phyloP scores from a whole-genome alignment of 225 moss, liverwort and hornwort species.

The Polytrichum commune region DNA sequence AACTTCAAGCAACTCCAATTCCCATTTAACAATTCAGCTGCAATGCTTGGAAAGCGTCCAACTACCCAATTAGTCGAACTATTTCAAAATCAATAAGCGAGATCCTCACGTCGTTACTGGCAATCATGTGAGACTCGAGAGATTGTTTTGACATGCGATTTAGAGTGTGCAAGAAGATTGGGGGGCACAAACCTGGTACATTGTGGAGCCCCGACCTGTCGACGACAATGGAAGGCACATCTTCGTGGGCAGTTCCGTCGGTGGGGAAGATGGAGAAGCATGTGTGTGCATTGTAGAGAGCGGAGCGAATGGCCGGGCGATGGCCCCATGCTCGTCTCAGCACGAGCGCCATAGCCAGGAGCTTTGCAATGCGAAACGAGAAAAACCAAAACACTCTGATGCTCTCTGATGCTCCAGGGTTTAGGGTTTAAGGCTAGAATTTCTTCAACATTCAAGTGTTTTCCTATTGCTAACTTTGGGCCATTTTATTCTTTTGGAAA shows the following conservation, averaged over 20 bases:
- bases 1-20: not conserved
- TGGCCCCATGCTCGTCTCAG: not conserved
- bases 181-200: conserved; percentile 26
- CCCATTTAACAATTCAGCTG: not conserved
- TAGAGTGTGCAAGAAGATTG: not conserved
- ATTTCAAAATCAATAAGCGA: no score
- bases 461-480: no score
- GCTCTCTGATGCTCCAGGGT: no score
- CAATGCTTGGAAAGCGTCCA: not conserved
- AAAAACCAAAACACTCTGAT: no score
- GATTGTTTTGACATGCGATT: no score
- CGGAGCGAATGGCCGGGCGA: not conserved
- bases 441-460: no score
- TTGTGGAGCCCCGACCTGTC: conserved; percentile 46
- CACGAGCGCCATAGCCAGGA: conserved; percentile 6
- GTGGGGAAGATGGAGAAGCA: not conserved
- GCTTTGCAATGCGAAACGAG: not conserved
- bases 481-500: no score
- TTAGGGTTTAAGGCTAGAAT: no score
- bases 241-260: not conserved
- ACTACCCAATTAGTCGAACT: not conserved
- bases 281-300: not conserved
- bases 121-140: no score
- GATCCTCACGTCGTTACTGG: no score
- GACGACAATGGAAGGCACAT: conserved; percentile 25